Evolutionary conservation across 208 protist genomes (phyloP).

Genomic region (Crithidia mellificae): DNA sequence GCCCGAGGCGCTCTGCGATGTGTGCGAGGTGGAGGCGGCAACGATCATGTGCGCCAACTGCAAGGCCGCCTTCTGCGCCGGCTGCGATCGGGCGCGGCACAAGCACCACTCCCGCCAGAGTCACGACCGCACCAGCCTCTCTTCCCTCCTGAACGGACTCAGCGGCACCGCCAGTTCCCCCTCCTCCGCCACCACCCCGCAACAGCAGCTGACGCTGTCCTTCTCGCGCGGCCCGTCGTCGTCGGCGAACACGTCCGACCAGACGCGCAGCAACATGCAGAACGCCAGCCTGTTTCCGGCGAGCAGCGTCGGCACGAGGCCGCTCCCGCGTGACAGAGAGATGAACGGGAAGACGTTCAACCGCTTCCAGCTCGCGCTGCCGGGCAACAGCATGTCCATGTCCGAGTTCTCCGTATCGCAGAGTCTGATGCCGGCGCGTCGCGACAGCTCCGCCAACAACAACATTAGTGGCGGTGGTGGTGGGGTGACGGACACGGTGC

Average conservation of each 20-base stretch:
- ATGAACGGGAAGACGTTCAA: slow-evolving; percentile 30
- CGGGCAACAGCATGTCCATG: slow-evolving; percentile 39
- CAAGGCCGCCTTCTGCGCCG: slow-evolving; percentile 52
- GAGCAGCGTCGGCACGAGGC: slow-evolving; percentile 18
- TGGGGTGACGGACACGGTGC: slow-evolving; percentile 33
- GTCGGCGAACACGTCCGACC: slow-evolving; percentile 26
- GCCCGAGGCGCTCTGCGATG: slow-evolving; percentile 46
- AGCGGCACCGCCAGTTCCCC: slow-evolving; percentile 23
- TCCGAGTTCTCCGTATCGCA: slow-evolving; percentile 47
- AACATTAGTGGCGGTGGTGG: not conserved
- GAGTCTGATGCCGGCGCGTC: slow-evolving; percentile 14
- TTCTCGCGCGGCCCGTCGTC: slow-evolving; percentile 37
- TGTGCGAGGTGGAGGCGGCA: slow-evolving; percentile 68
- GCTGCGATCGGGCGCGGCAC: slow-evolving; percentile 68
- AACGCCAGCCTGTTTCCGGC: slow-evolving; percentile 33
- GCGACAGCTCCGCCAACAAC: slow-evolving; percentile 14
- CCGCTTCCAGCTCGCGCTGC: slow-evolving; percentile 39
- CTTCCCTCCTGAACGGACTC: slow-evolving; percentile 23
- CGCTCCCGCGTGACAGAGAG: slow-evolving; percentile 23
- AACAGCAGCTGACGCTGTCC: slow-evolving; percentile 49
- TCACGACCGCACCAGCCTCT: slow-evolving; percentile 54
- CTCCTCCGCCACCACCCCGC: slow-evolving; percentile 8
- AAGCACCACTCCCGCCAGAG: slow-evolving; percentile 63
- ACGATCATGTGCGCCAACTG: slow-evolving; percentile 46
- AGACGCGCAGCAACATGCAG: slow-evolving; percentile 31